These are phyloP conservation scores for Globisporangium spinosum DNA, from an alignment of 352 stramenopile species.

Conservation along the genomic window DNA sequence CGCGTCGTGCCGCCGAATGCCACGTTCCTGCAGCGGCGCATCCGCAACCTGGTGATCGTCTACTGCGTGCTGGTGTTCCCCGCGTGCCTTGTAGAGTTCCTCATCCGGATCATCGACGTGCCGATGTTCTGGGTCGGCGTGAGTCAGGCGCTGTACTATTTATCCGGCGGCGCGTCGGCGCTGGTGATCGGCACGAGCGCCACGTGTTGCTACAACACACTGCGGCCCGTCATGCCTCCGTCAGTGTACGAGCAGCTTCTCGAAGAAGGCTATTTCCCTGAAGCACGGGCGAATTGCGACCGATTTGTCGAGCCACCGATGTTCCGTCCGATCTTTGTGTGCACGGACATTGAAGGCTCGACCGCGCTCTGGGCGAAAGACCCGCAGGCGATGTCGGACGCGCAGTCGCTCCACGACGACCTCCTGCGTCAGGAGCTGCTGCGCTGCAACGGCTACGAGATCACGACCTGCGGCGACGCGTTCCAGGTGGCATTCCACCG, in stretches of 20 bases:
- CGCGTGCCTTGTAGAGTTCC: constrained; percentile 47
- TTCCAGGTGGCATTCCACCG: constrained; percentile 81
- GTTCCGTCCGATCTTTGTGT: constrained; percentile 67
- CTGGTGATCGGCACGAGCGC: constrained; percentile 60
- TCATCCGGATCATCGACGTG: constrained; percentile 26
- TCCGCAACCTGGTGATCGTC: constrained; percentile 64
- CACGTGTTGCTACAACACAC: constrained; percentile 57
- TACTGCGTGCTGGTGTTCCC: constrained; percentile 69
- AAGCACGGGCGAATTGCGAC: constrained; percentile 28
- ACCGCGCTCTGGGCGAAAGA: constrained; percentile 58
- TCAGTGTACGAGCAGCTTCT: constrained; percentile 65
- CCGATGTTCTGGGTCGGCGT: constrained; percentile 44
- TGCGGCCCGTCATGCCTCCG: constrained; percentile 54
- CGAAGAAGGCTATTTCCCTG: constrained; percentile 54
- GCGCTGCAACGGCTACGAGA: constrained; percentile 70
- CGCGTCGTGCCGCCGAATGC: constrained; percentile 43
- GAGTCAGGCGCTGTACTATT: constrained; percentile 53
- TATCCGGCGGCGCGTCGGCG: constrained; percentile 52
- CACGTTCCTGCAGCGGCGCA: constrained; percentile 52
- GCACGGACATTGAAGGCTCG: constrained; percentile 78
- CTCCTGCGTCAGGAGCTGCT: constrained; percentile 52
- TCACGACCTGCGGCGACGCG: constrained; percentile 70
- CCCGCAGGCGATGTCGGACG: constrained; percentile 50
- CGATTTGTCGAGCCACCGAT: constrained; percentile 45
- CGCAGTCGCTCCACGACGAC: constrained; percentile 71